These are phyloP conservation scores for Gracilaria gracilis DNA, from an alignment of 23 red algal species.

Conservation along the genomic window DNA sequence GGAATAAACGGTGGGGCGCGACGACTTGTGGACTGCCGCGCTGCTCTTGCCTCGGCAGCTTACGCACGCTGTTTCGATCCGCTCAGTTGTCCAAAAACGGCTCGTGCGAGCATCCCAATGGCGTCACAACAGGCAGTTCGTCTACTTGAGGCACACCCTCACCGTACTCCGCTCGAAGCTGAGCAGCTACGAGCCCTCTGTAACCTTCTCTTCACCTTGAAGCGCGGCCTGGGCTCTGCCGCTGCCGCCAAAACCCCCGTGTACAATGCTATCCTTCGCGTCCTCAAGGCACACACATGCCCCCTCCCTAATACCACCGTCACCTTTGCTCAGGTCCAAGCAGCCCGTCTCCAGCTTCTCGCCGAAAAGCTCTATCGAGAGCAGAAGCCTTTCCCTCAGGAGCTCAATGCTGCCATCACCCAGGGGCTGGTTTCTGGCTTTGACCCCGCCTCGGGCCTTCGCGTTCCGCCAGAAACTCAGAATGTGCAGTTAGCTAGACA, in stretches of 20 bases:
- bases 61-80: conserved; percentile 48
- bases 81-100: conserved; percentile 47
- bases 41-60: conserved; percentile 34
- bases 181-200: conserved; percentile 75
- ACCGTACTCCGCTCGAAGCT: conserved; percentile 72
- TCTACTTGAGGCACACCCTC: conserved; percentile 58
- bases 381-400: conserved; percentile 66
- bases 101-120: conserved; percentile 46
- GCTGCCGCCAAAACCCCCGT: conserved; percentile 55
- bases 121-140: conserved; percentile 39
- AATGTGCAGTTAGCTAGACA: conserved; percentile 40
- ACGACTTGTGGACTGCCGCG: conserved; percentile 39
- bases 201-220: conserved; percentile 34
- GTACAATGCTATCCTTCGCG: conserved; percentile 76
- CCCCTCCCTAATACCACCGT: conserved; percentile 54
- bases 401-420: conserved; percentile 65
- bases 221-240: conserved; percentile 34
- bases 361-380: conserved; percentile 63
- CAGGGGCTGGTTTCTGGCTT: conserved; percentile 81
- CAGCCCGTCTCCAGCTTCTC: conserved; percentile 72
- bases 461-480: conserved; percentile 49
- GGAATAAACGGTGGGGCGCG: conserved; percentile 42
- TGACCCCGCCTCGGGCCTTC: conserved; percentile 55
- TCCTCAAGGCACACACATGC: conserved; percentile 77
- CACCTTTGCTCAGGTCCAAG: conserved; percentile 88